phyloP scores from a whole-genome alignment of 257 asterid genomes.

The Solanum appendiculatum region DNA sequence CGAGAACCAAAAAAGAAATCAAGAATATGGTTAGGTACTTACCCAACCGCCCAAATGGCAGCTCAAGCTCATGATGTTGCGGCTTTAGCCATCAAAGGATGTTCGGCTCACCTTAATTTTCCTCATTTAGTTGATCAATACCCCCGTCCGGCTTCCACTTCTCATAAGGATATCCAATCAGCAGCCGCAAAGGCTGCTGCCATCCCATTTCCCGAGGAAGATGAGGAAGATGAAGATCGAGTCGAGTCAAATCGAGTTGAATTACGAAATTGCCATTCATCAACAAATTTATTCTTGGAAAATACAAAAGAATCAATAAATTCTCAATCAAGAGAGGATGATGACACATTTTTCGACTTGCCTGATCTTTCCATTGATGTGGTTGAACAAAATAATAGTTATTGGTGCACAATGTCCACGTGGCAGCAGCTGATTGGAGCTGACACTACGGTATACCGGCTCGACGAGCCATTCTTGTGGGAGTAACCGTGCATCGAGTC shows the following conservation, averaged over 20 bases:
- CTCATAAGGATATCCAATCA: conserved; percentile 76
- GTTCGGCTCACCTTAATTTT: conserved; percentile 70
- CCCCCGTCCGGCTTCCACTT: conserved; percentile 56
- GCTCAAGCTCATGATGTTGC: conserved; percentile 96
- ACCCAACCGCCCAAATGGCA: conserved; percentile 86
- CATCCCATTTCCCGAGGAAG: conserved; percentile 17
- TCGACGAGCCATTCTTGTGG: conserved; percentile 60
- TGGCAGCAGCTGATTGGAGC: conserved; percentile 55
- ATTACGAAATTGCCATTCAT: conserved; percentile 24
- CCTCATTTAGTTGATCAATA: conserved; percentile 51
- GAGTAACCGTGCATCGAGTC: conserved; percentile 7
- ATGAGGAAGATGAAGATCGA: conserved; percentile 8
- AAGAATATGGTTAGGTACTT: conserved; percentile 89
- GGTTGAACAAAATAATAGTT: conserved; percentile 20
- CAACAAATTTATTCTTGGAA: conserved; percentile 29
- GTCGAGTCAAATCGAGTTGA: conserved; percentile 9
- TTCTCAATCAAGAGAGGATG: conserved; percentile 42
- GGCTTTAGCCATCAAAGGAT: conserved; percentile 76
- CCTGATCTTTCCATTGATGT: conserved; percentile 56
- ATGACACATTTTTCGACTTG: conserved; percentile 66
- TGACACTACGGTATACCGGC: conserved; percentile 42
- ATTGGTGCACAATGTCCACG: conserved; percentile 29
- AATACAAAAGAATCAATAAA: conserved; percentile 26
- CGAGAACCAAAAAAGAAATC: conserved; percentile 89
- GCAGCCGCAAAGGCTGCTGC: conserved; percentile 76